Evolutionary conservation across 2,329 filamentous ascomycete species (phyloP).

Genomic region (Hymenotorrendiella dingleyae): DNA sequence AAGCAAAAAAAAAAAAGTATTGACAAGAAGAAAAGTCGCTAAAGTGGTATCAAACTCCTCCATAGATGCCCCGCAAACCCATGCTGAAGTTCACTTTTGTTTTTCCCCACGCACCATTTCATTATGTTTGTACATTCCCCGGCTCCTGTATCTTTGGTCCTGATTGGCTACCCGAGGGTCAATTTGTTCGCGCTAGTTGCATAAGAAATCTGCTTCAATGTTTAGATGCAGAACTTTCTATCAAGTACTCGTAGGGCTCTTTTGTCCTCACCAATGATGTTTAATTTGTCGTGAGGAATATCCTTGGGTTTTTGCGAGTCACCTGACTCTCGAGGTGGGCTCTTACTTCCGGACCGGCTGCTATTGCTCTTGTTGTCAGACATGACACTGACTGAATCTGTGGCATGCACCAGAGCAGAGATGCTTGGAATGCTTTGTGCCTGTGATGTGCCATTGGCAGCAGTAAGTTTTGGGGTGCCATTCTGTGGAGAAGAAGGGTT

Average conservation of each 20-base stretch:
- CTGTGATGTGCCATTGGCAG: conserved; percentile 13
- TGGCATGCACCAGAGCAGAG: conserved; percentile 27
- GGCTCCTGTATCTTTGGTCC: too few relatives aligned
- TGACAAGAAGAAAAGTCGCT: too few relatives aligned
- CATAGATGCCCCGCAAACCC: neutral
- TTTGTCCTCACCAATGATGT: conserved; percentile 52
- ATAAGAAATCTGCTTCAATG: conserved; percentile 1
- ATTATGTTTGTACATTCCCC: neutral
- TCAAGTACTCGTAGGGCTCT: conserved; percentile 62
- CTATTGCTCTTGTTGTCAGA: conserved; percentile 27
- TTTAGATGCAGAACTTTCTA: conserved; percentile 42
- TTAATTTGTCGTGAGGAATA: conserved; percentile 50
- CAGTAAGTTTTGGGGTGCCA: conserved; percentile 15
- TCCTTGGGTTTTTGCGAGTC: conserved; percentile 39
- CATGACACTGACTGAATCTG: conserved; percentile 25
- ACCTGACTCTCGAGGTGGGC: conserved; percentile 11
- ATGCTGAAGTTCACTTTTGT: neutral
- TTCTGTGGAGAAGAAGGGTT: conserved; percentile 15
- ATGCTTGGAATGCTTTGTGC: conserved; percentile 30
- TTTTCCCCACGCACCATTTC: neutral
- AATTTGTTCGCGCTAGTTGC: conserved; percentile 1
- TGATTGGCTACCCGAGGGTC: neutral
- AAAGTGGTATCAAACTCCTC: conserved; percentile 2
- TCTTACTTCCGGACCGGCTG: conserved; percentile 24
- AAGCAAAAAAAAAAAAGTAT: neutral